Evolutionary conservation across 768 basidiomycete species (phyloP).

Genomic region (Boletus reticulatus): DNA sequence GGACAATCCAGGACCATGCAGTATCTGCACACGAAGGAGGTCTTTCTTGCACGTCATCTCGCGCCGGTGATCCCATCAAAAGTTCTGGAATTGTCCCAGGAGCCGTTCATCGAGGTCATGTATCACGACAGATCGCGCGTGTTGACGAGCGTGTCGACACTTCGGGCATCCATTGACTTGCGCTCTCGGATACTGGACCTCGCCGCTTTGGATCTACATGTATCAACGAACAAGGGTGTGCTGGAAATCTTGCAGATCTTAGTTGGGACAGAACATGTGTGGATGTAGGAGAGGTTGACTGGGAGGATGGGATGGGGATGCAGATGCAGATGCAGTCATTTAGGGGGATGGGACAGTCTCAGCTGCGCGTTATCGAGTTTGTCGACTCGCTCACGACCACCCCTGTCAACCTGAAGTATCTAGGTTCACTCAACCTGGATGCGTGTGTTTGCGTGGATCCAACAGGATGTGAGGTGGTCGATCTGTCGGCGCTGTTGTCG

Average conservation of each 20-base stretch:
- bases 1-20: conserved; percentile 49
- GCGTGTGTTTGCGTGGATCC: conserved; percentile 66
- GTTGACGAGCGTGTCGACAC: conserved; percentile 60
- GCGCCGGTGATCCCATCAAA: conserved; percentile 61
- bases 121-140: conserved; percentile 73
- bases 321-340: conserved; percentile 46
- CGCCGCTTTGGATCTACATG: conserved; percentile 84
- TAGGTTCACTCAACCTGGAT: conserved; percentile 63
- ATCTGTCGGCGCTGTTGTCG: conserved; percentile 65
- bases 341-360: conserved; percentile 74
- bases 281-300: conserved; percentile 37
- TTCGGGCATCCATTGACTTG: conserved; percentile 76
- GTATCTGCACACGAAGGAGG: conserved; percentile 83
- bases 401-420: conserved; percentile 59
- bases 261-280: conserved; percentile 63
- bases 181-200: conserved; percentile 85
- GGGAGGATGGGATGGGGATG: conserved; percentile 22
- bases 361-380: conserved; percentile 84
- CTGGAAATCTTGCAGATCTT: conserved; percentile 76
- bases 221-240: conserved; percentile 74
- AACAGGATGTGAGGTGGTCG: conserved; percentile 80
- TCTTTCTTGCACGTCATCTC: conserved; percentile 86
- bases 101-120: conserved; percentile 53
- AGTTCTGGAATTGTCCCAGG: conserved; percentile 48
- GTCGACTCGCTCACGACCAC: conserved; percentile 65